These are phyloP conservation scores for Dactylonectria macrodidyma DNA, from an alignment of 2,329 filamentous ascomycete species.

Conservation along the genomic window DNA sequence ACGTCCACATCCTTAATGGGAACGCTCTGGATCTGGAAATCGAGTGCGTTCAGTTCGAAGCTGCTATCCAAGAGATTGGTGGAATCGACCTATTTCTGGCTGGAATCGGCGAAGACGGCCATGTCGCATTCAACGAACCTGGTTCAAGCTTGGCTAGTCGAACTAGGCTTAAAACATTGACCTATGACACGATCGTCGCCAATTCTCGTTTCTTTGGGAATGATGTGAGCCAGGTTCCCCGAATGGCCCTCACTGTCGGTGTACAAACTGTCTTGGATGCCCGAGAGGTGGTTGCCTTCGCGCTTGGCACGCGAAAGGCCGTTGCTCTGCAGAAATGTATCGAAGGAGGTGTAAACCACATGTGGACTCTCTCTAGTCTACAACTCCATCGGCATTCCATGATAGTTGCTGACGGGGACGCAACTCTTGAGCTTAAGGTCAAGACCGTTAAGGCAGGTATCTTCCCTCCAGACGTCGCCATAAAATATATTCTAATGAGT, in stretches of 20 bases:
- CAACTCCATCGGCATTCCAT: conserved; percentile 87
- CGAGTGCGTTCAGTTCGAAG: conserved; percentile 86
- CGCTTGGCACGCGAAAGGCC: conserved; percentile 85
- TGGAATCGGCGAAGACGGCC: conserved; percentile 88
- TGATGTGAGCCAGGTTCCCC: conserved; percentile 80
- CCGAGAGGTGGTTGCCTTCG: conserved; percentile 86
- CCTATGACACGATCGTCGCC: conserved; percentile 88
- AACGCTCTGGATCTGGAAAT: conserved; percentile 82
- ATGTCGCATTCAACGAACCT: conserved; percentile 93
- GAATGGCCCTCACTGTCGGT: conserved; percentile 87
- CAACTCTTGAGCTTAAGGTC: conserved; percentile 79
- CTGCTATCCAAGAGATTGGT: conserved; percentile 79
- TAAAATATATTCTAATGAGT: conserved; percentile 24
- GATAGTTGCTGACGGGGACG: conserved; percentile 87
- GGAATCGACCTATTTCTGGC: conserved; percentile 91
- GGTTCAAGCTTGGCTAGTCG: conserved; percentile 83
- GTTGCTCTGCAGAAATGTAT: conserved; percentile 84
- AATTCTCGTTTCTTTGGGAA: conserved; percentile 89
- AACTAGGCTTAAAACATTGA: conserved; percentile 88
- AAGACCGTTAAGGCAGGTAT: conserved; percentile 75
- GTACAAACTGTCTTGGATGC: conserved; percentile 88
- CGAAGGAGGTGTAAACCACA: conserved; percentile 87
- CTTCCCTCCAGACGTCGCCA: no score
- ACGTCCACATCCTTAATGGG: conserved; percentile 88
- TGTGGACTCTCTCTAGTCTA: conserved; percentile 89